Evolutionary conservation across 805 yeast genomes (phyloP).

Genomic region (Blastobotrys muscicola): DNA sequence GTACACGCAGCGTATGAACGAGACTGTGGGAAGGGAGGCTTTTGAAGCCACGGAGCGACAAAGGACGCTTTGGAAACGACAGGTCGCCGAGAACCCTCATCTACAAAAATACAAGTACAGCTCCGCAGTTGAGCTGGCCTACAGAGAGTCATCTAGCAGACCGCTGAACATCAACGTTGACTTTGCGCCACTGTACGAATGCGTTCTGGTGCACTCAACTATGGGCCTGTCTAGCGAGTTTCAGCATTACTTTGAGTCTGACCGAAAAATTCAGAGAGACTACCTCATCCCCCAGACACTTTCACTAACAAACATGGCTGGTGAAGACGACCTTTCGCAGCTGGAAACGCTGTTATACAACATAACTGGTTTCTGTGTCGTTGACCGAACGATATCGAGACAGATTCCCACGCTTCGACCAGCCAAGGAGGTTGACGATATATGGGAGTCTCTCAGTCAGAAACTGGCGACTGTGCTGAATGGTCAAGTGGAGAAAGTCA

Average conservation of each 20-base stretch:
- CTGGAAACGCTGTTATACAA: constrained; percentile 28
- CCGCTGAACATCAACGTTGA: constrained; percentile 42
- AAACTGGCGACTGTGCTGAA: constrained; percentile 21
- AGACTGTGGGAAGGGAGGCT: constrained; percentile 46
- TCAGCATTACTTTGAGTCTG: constrained; percentile 55
- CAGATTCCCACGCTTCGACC: constrained; percentile 54
- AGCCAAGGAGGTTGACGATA: constrained; percentile 53
- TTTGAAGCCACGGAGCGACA: constrained; percentile 46
- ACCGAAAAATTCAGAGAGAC: constrained; percentile 61
- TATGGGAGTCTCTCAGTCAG: constrained; percentile 60
- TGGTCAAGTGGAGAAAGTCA: constrained; percentile 31
- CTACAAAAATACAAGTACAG: constrained; percentile 59
- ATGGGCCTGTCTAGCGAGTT: constrained; percentile 57
- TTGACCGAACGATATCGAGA: constrained; percentile 58
- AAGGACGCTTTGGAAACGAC: constrained; percentile 49
- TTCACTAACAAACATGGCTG: constrained; percentile 21
- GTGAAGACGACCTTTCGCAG: constrained; percentile 36
- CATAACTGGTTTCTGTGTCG: constrained; percentile 65
- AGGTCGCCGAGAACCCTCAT: constrained; percentile 35
- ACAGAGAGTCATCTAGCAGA: constrained; percentile 47
- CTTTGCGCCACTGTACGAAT: constrained; percentile 69
- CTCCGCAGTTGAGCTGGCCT: constrained; percentile 74
- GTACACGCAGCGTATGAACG: constrained; percentile 32
- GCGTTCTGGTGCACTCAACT: constrained; percentile 70
- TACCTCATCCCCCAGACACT: constrained; percentile 58